Conservation (phyloP, 139 green algal genomes). For the Coelastrella sp. region DNA sequence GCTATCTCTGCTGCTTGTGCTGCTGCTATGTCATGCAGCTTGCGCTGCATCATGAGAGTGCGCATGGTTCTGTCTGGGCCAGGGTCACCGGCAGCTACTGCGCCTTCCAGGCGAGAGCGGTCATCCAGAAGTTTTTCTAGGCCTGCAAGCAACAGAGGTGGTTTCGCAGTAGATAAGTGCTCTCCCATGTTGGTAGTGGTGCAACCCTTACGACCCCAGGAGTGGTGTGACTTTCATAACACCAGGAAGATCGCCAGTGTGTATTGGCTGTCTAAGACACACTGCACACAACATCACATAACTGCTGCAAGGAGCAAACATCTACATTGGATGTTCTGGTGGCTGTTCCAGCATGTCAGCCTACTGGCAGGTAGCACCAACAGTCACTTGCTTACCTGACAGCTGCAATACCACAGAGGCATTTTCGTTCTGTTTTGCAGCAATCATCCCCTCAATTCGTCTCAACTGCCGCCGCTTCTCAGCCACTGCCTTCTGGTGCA, state of each 20-base stretch:
- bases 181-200: background rate
- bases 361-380: background rate
- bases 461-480: conserved; percentile 49
- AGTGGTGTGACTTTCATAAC: too few relatives aligned
- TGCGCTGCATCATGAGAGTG: conserved; percentile 52
- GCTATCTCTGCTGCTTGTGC: conserved; percentile 49
- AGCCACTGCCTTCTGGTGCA: conserved; percentile 60
- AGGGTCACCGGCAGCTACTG: conserved; percentile 7
- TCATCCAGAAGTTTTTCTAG: conserved; percentile 45
- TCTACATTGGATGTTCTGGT: too few relatives aligned
- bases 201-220: too few relatives aligned
- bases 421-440: conserved; percentile 56
- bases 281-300: too few relatives aligned
- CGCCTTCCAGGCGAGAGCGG: conserved; percentile 24
- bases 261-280: too few relatives aligned
- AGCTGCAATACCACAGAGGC: conserved; percentile 29
- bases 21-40: conserved; percentile 63
- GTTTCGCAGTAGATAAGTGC: background rate
- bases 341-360: too few relatives aligned
- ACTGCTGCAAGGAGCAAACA: too few relatives aligned
- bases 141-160: background rate
- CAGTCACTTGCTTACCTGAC: background rate
- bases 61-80: conserved; percentile 12
- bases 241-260: too few relatives aligned
- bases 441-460: conserved; percentile 45